Evolutionary conservation across 208 protist genomes (phyloP).

Genomic region (Leishmania guyanensis): DNA sequence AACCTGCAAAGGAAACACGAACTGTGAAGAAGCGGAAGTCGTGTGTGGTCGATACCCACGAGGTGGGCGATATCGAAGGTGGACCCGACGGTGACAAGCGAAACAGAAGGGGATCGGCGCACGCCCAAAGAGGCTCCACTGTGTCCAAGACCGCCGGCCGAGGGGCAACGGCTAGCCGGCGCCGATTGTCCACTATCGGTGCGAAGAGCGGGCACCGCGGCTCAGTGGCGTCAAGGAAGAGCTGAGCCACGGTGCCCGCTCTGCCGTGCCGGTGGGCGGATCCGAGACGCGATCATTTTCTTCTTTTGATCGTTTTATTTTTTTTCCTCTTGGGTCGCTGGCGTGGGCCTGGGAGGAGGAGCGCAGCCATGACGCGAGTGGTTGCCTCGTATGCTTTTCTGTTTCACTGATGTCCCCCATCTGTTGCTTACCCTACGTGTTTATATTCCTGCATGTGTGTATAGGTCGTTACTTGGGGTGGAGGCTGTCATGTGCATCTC

Average conservation of each 20-base stretch:
- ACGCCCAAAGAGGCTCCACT: constrained; percentile 4
- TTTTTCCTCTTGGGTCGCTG: not conserved
- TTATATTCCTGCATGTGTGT: not conserved
- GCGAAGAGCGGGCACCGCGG: not conserved
- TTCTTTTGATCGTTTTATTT: not conserved
- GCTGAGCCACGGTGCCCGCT: not conserved
- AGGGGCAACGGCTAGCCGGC: not conserved
- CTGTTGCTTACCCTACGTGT: not conserved
- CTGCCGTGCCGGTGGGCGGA: no score
- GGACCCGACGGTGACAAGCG: not conserved
- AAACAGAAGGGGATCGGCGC: not conserved
- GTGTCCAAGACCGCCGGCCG: constrained; percentile 1
- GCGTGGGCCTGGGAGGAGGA: not conserved
- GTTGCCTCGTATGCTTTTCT: not conserved
- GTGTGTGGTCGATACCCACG: constrained; percentile 8
- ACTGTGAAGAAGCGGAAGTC: constrained; percentile 21
- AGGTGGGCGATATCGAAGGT: not conserved
- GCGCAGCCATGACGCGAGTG: not conserved
- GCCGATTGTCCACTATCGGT: constrained; percentile 7
- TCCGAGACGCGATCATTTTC: no score
- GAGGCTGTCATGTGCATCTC: not conserved
- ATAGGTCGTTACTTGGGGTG: not conserved
- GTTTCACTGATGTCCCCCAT: not conserved
- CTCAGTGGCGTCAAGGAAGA: constrained; percentile 22
- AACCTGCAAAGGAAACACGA: constrained; percentile 4